phyloP scores from a whole-genome alignment of 2,329 filamentous ascomycete species.

The Boeremia lycopersici region DNA sequence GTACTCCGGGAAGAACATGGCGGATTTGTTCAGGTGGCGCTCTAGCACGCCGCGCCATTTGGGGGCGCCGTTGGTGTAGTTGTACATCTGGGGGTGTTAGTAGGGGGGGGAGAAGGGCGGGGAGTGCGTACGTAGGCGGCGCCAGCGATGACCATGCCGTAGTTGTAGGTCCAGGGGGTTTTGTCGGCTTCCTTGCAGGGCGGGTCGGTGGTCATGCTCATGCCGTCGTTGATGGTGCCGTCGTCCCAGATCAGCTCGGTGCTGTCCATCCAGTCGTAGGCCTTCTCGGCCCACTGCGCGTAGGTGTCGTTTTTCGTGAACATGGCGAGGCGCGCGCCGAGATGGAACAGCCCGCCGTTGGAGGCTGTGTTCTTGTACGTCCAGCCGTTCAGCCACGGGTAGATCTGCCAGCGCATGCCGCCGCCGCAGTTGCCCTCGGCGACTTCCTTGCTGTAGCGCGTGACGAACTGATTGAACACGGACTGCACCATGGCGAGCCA shows the following conservation, averaged over 20 bases:
- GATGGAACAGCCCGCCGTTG: slow-evolving; percentile 48
- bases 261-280: slow-evolving; percentile 44
- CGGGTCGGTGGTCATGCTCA: slow-evolving; percentile 22
- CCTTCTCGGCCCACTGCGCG: slow-evolving; percentile 43
- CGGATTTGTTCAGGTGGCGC: slow-evolving; percentile 38
- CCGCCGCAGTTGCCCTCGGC: slow-evolving; percentile 37
- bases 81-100: slow-evolving; percentile 44
- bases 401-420: slow-evolving; percentile 48
- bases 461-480: slow-evolving; percentile 47
- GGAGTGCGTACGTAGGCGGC: slow-evolving; percentile 36
- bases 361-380: slow-evolving; percentile 49
- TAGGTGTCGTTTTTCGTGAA: slow-evolving; percentile 48
- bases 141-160: slow-evolving; percentile 45
- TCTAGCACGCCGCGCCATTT: slow-evolving; percentile 39
- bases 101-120: neutral
- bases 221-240: slow-evolving; percentile 39
- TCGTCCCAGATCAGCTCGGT: slow-evolving; percentile 34
- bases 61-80: slow-evolving; percentile 46
- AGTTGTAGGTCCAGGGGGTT: slow-evolving; percentile 47
- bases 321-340: slow-evolving; percentile 45
- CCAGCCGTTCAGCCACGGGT: slow-evolving; percentile 42
- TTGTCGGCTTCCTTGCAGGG: slow-evolving; percentile 38
- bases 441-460: slow-evolving; percentile 39
- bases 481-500: slow-evolving; percentile 53
- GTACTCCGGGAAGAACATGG: slow-evolving; percentile 48